These are phyloP conservation scores for Mucor velutinosus DNA, from an alignment of 371 early-diverging fungal genomes.

Conservation along the genomic window DNA sequence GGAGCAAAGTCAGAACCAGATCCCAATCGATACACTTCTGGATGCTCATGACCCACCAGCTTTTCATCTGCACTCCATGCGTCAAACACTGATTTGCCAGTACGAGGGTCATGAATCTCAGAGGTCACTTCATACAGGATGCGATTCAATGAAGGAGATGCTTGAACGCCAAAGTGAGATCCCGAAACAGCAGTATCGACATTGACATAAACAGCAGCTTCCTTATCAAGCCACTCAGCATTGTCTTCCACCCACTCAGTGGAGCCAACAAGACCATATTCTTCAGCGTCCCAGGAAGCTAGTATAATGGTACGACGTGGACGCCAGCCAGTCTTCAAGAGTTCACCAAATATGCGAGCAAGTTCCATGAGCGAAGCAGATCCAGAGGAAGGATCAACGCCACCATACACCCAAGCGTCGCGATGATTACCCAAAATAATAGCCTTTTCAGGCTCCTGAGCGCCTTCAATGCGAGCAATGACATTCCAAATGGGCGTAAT, in stretches of 20 bases:
- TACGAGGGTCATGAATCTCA: slow-evolving; percentile 50
- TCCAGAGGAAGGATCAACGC: slow-evolving; percentile 69
- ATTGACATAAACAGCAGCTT: slow-evolving; percentile 66
- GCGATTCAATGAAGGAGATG: slow-evolving; percentile 56
- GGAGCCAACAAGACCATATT: slow-evolving; percentile 68
- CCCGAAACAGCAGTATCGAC: slow-evolving; percentile 61
- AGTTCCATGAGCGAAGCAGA: slow-evolving; percentile 65
- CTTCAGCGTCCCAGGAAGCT: slow-evolving; percentile 76
- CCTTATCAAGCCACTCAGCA: slow-evolving; percentile 53
- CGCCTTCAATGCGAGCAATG: slow-evolving; percentile 63
- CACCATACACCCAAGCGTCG: slow-evolving; percentile 75
- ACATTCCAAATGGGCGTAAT: slow-evolving; percentile 70
- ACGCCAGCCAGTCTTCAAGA: slow-evolving; percentile 64
- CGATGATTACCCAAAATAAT: slow-evolving; percentile 59
- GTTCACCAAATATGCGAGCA: slow-evolving; percentile 55
- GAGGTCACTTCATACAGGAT: slow-evolving; percentile 59
- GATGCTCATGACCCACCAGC: slow-evolving; percentile 3
- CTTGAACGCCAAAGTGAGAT: slow-evolving; percentile 44
- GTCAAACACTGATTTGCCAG: slow-evolving; percentile 56
- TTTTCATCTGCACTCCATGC: slow-evolving; percentile 42
- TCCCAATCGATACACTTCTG: slow-evolving; percentile 44
- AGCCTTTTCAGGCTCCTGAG: slow-evolving; percentile 57
- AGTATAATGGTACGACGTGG: slow-evolving; percentile 67
- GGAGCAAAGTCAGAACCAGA: slow-evolving; percentile 64
- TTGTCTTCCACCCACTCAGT: slow-evolving; percentile 78